Evolutionary conservation across 2,329 filamentous ascomycete genomes (phyloP).

Genomic region (Sclerotiophoma versabilis): DNA sequence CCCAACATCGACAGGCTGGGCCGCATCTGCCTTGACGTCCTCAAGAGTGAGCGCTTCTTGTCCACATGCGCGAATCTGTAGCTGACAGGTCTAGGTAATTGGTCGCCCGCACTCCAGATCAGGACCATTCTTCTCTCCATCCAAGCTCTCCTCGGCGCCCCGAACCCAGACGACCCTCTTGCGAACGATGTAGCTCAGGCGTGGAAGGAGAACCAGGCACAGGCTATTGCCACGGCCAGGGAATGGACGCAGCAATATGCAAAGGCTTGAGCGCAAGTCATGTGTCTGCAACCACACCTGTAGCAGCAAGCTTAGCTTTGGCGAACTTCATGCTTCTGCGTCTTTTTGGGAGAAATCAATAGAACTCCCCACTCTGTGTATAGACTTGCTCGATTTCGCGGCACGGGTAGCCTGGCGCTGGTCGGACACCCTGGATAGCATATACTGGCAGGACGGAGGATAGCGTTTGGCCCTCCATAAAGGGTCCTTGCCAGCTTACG

Average conservation of each 20-base stretch:
- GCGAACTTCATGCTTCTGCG: not conserved
- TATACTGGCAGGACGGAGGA: slow-evolving; percentile 21
- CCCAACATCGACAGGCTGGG: slow-evolving; percentile 98
- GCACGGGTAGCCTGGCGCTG: slow-evolving; percentile 29
- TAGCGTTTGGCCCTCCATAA: slow-evolving; percentile 8
- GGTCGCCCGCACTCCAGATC: slow-evolving; percentile 97
- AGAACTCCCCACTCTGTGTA: slow-evolving; percentile 8
- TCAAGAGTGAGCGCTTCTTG: slow-evolving; percentile 76
- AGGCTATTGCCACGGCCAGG: slow-evolving; percentile 87
- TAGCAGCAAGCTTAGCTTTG: not conserved
- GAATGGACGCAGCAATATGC: slow-evolving; percentile 93
- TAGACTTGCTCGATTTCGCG: slow-evolving; percentile 22
- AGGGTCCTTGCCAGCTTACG: slow-evolving; percentile 17
- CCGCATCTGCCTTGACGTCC: slow-evolving; percentile 93
- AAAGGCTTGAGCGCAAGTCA: slow-evolving; percentile 32
- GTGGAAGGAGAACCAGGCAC: slow-evolving; percentile 96
- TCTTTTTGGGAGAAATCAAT: not conserved
- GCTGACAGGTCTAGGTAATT: slow-evolving; percentile 74
- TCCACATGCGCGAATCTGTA: not conserved
- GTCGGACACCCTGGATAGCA: slow-evolving; percentile 27
- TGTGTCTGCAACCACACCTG: not conserved
- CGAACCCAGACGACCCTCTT: slow-evolving; percentile 97
- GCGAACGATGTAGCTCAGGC: slow-evolving; percentile 96
- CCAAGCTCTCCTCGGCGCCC: slow-evolving; percentile 92
- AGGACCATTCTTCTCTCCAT: slow-evolving; percentile 98